A percentile compares a stretch with the other conserved stretches of the same genome.
Conservation (phyloP, 148 eudicot genomes). For the Beta vulgaris region DNA sequence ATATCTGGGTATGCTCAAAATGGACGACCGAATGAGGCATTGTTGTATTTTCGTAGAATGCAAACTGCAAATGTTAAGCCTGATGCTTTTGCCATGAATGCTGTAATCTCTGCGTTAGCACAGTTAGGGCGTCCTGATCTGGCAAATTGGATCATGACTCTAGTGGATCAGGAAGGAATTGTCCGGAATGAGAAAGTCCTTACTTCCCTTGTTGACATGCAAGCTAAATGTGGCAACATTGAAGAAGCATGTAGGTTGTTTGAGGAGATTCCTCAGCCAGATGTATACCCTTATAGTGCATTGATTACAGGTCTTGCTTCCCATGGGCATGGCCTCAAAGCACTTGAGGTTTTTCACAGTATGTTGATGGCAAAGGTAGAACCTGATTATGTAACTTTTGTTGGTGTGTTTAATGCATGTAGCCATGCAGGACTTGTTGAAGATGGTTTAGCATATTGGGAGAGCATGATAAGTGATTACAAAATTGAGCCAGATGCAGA, state of each 20-base stretch:
- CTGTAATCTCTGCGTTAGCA: slow-evolving; percentile 39
- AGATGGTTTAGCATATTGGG: slow-evolving; percentile 42
- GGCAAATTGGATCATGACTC: slow-evolving; percentile 32
- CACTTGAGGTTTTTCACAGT: slow-evolving; percentile 31
- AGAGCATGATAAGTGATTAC: slow-evolving; percentile 39
- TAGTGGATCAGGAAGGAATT: slow-evolving; percentile 22
- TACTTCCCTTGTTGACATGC: slow-evolving; percentile 42
- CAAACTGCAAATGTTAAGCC: slow-evolving; percentile 27
- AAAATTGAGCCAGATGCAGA: slow-evolving; percentile 43
- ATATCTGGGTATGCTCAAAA: slow-evolving; percentile 36
- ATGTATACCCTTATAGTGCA: slow-evolving; percentile 43
- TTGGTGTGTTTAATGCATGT: slow-evolving; percentile 44
- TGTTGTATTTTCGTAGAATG: slow-evolving; percentile 31
- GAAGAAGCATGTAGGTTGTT: slow-evolving; percentile 38
- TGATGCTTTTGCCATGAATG: slow-evolving; percentile 38
- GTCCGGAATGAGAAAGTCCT: slow-evolving; percentile 38
- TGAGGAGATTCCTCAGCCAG: slow-evolving; percentile 35
- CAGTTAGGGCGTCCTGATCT: slow-evolving; percentile 39
- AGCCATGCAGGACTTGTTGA: slow-evolving; percentile 44
- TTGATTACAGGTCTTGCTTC: slow-evolving; percentile 49
- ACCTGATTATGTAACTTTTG: slow-evolving; percentile 44
- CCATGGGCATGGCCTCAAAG: slow-evolving; percentile 40
- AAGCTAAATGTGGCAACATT: slow-evolving; percentile 48
- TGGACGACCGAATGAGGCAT: slow-evolving; percentile 36
- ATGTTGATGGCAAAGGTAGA: slow-evolving; percentile 32